Evolutionary conservation across 108 stramenopile species (phyloP), one percentile per base, ranked within the genome.

Genomic region (Schizochytrium sp.): DNA sequence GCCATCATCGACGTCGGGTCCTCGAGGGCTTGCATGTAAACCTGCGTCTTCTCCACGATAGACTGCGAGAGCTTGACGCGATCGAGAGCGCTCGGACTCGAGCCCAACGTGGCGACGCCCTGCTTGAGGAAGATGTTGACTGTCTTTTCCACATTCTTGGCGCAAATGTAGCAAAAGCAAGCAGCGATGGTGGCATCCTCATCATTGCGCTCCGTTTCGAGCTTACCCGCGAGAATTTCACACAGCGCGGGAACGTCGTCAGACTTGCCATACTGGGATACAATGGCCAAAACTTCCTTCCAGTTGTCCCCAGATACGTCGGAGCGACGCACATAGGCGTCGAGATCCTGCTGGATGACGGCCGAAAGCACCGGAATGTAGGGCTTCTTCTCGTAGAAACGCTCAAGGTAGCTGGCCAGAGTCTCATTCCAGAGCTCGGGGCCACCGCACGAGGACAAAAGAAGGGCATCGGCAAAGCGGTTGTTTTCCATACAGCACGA

Each of bases 91-190:
- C 58, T 91, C 91, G 58, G 91, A 44, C 60, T 44, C 29, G 88
- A 59, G 57, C 90, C 72, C 29, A 91, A 72, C 72, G 91, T 95
- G 55, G 94, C 94, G 57, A 87, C 90, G 59, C 96, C 95, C 57
- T 93, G 87, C 63, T 92, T 95, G 97, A 97, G 98, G 90, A 93
- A 96, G 76, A 83, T 83, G 59, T 91, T 90, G 4, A 96, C 95
- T 21, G 97, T 93, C 89, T 95, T 93, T 28, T 92, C 92, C 53
- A 98, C 93, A 90, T 96, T 97, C 90, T 97, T 91, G 14, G 97
- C 95, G 87, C 98, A 99, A 95, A 99, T 96, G 95, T 95, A 98
- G 87, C 97, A 98, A 5, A 98, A 92, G 44, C 95, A 95, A 5
- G 98, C 98, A 88, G 76, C 76, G 28, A 83, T 83, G 16, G 90